phyloP scores from a whole-genome alignment of 2,329 filamentous ascomycete genomes.

The Colletotrichum cordylinicola region DNA sequence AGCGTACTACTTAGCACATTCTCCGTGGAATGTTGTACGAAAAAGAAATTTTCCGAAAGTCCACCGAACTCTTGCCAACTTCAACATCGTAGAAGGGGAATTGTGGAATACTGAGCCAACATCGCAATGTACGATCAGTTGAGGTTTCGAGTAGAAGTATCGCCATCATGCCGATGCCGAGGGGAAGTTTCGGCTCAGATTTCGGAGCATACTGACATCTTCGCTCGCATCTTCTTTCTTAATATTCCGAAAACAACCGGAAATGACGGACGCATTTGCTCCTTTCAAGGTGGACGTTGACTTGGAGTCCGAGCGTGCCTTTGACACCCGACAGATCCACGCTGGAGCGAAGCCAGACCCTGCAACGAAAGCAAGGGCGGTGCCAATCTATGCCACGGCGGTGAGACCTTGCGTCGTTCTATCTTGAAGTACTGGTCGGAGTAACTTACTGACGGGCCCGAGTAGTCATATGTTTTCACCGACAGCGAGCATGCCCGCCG shows the following conservation, averaged over 20 bases:
- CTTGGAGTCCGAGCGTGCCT: background rate
- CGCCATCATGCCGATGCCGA: background rate
- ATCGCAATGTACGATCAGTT: background rate
- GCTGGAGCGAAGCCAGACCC: background rate
- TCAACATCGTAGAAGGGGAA: background rate
- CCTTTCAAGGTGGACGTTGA: background rate
- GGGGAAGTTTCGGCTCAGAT: background rate
- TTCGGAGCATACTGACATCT: background rate
- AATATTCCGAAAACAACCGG: background rate
- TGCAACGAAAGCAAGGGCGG: background rate
- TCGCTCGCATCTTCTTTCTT: background rate
- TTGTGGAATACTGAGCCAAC: background rate
- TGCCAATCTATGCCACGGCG: background rate
- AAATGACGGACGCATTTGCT: background rate
- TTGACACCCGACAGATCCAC: background rate
- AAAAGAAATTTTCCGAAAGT: background rate
- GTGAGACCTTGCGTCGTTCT: background rate
- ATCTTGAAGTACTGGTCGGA: background rate
- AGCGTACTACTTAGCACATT: background rate
- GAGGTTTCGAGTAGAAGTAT: background rate
- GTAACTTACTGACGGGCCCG: background rate
- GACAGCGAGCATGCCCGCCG: background rate
- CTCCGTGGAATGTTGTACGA: background rate
- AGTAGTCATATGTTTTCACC: background rate
- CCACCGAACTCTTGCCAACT: background rate